A percentile compares a stretch with the other conserved stretches of the same genome.
Conservation (phyloP, 1,284 basidiomycete species). For the Melampsora larici-populina region DNA sequence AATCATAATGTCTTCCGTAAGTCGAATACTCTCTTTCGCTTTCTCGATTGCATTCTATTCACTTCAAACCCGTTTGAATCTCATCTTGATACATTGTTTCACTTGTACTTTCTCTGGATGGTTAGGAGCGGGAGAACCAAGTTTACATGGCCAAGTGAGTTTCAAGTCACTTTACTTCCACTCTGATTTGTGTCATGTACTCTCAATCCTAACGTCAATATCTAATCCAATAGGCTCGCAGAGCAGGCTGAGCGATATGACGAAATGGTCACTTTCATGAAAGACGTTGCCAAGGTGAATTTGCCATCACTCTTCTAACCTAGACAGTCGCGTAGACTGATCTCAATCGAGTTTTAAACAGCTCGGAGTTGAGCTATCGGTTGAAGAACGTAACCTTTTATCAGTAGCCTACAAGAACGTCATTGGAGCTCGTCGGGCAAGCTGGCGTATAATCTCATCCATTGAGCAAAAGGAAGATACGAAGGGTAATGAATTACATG, state of each 20-base stretch:
- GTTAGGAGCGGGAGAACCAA: slow-evolving; percentile 23
- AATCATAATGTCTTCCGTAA: slow-evolving; percentile 13
- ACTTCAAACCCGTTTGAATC: not conserved
- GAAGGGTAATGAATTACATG: slow-evolving; percentile 50
- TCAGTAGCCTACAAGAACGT: slow-evolving; percentile 99
- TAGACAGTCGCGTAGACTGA: not conserved
- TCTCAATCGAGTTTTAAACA: not conserved
- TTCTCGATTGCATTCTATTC: not conserved
- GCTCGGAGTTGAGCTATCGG: slow-evolving; percentile 18
- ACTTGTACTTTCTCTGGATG: not conserved
- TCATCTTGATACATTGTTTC: not conserved
- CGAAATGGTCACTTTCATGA: slow-evolving; percentile 29
- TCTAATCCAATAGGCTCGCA: not conserved
- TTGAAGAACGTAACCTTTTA: slow-evolving; percentile 28
- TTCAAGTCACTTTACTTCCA: not conserved
- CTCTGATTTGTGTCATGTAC: too few species aligned
- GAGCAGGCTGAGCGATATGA: slow-evolving; percentile 20
- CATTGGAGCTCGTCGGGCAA: slow-evolving; percentile 55
- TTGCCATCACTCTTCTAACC: not conserved
- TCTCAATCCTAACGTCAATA: too few species aligned
- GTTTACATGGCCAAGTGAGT: slow-evolving; percentile 30
- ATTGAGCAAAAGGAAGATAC: slow-evolving; percentile 56
- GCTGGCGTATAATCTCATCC: slow-evolving; percentile 55
- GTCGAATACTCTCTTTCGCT: not conserved
- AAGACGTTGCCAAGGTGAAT: slow-evolving; percentile 26